Percentiles rank a stretch among this genome's conserved stretches.
Evolutionary conservation across 1,284 basidiomycete species (phyloP).

Genomic region (Moniliella sp.): DNA sequence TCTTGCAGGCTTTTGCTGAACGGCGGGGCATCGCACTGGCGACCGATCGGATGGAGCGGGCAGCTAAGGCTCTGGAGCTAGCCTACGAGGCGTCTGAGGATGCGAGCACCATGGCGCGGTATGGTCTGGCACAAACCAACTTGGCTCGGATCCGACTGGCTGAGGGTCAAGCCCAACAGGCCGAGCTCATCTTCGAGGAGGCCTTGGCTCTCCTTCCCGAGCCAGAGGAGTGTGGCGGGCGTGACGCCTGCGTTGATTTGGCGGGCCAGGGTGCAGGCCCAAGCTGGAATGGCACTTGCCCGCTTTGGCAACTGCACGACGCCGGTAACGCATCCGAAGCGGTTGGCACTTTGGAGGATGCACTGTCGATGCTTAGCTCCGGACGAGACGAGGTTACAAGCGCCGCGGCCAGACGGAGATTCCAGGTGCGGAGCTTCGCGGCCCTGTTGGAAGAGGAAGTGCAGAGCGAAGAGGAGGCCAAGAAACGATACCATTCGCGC

Average conservation of each 20-base stretch:
- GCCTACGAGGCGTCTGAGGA: conserved; percentile 73
- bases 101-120: conserved; percentile 51
- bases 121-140: conserved; percentile 60
- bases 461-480: conserved; percentile 47
- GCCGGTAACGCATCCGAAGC: too few species aligned
- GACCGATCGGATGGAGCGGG: conserved; percentile 43
- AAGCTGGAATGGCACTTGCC: too few species aligned
- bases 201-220: conserved; percentile 50
- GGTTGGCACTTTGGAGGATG: neutral
- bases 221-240: conserved; percentile 38
- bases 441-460: too few species aligned
- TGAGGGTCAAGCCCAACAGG: conserved; percentile 42
- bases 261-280: too few species aligned
- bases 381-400: neutral
- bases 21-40: conserved; percentile 54
- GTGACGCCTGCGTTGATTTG: too few species aligned
- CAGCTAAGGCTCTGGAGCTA: conserved; percentile 55
- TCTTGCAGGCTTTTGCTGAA: conserved; percentile 68
- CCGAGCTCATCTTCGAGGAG: conserved; percentile 51
- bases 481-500: conserved; percentile 52
- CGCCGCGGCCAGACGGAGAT: neutral
- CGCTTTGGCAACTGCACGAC: too few species aligned
- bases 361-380: neutral
- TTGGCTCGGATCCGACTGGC: conserved; percentile 56
- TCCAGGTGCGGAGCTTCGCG: neutral